phyloP scores from a whole-genome alignment of 108 stramenopile genomes.

The Fragilariopsis cylindrus region DNA sequence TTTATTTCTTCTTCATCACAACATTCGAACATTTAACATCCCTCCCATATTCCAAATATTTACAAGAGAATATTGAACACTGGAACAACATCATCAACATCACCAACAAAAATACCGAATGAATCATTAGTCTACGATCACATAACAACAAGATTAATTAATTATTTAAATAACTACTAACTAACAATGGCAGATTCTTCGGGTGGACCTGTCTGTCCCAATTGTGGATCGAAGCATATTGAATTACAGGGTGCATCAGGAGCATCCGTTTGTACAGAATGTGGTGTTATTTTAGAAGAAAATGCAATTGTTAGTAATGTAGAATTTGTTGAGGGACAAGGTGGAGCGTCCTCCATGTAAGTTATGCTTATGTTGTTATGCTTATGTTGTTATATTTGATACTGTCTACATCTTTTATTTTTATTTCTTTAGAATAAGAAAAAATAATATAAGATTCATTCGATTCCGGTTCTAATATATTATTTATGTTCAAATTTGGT shows the following conservation, averaged over 20 bases:
- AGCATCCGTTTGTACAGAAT: constrained; percentile 80
- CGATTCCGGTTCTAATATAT: neutral
- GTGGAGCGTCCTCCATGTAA: constrained; percentile 72
- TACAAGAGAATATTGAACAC: constrained; percentile 5
- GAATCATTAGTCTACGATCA: no score
- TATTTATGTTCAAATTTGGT: neutral
- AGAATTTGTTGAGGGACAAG: constrained; percentile 92
- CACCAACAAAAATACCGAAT: no score
- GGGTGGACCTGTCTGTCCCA: constrained; percentile 61
- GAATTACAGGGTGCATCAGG: constrained; percentile 82
- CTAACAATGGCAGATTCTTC: neutral
- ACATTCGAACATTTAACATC: no score
- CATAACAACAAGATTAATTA: no score
- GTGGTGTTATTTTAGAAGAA: constrained; percentile 94
- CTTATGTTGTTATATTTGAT: neutral
- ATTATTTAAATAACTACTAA: no score
- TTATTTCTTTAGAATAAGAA: no score
- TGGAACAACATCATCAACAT: neutral
- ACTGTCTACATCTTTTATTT: no score
- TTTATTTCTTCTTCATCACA: no score
- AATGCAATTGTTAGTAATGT: constrained; percentile 88
- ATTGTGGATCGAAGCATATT: constrained; percentile 85
- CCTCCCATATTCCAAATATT: no score
- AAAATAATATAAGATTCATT: no score
- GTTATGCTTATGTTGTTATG: neutral